Evolutionary conservation across 1,284 basidiomycete genomes (phyloP), one percentile per base, ranked within the genome.

Genomic region (Chalciporus sp.): DNA sequence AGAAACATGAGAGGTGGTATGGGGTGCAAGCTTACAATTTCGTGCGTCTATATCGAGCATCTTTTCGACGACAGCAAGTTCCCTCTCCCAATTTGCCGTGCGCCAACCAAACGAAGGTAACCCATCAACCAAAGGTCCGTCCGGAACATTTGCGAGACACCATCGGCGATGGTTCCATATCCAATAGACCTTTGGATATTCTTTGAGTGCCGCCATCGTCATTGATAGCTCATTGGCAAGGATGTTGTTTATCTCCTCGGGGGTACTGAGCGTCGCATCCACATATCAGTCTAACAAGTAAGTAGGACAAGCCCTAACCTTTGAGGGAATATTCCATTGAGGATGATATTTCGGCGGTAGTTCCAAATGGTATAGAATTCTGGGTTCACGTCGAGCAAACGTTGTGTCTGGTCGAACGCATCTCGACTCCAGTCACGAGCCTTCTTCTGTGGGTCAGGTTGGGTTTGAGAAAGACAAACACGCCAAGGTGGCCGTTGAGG

Each of bases 161-260:
- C 95, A 98, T 63, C 88, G 81, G 31, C 95, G 85, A 65, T 98
- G 94, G 66, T 94, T 96, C 95, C 95, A 98, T 59, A 97, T 94
- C 86, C 91, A 94, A 70, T 98, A 98, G 12, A 95, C 88, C 68
- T 98, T 98, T 8, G 95, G 95, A 66, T 95, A 86, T 10, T 82
- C 76, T 64, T 90, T 88, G 43, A 98, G 81, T 16, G 89, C 86
- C 8, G 78, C 73, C 65, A 88, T 90, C 0, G 94, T 97, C 70
- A 94, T 79, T 2, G 80, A 75, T n/a, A 98, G 74, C 55, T 98
- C 95, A 35, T 82, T 76, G 2, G 81, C 75, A 2, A 97, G 79
- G 3, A 88, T 55, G 9, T 78, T 72, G 51, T 93, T 86, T 35
- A 86, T 77, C 49, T 86, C 80, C 46, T 83, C 76, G 0, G 83